Evolutionary conservation across 2,329 filamentous ascomycete species (phyloP), one percentile per base, ranked within the genome.

Genomic region (Zymoseptoria crescenta): DNA sequence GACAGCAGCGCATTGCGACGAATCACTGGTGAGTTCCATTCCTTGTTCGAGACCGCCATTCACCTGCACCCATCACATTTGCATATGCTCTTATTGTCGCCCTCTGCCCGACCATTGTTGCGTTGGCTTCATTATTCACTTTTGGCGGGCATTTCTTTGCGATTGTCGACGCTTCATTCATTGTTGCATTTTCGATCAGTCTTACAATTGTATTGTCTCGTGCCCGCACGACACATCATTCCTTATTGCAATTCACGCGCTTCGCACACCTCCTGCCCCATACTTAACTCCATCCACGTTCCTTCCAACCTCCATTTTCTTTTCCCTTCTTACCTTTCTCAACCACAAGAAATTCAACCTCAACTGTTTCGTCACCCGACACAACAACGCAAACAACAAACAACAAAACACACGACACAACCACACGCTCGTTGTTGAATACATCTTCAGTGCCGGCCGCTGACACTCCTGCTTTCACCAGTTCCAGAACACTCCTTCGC

Each of bases 371-470:
- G 57, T 28, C 52, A 29, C 28, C 27, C 56, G 41, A 51, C 30
- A 49, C 59, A 55, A 48, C 57, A 49, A 41, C 55, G 21, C 52
- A 21, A 35, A 21, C 53, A 57, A 30, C 54, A 28, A 49, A 56
- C 55, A 52, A 60, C 56, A 49, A 49, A 9, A 54, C 35, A 45
- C 35, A 16, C 35, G 35, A 45, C 35, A 45, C 35, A 45, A 16
- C 35, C 56, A 49, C 57, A 56, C 54, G 30, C 54, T 59, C 56
- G 19, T 28, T 53, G 28, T 51, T 51, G 8, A 50, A 49, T 54
- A 50, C 49, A 48, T 52, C 54, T 49, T 59, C 63, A 59, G 64
- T 66, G 64, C 64, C 49, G 64, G 64, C 21, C 64, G 65, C 64
- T 64, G 64, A 66, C 53, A 56, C 30, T 8, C 54, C 48, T 21